Base-by-base conservation (phyloP, 768 basidiomycete species). In the Russula compacta region DNA sequence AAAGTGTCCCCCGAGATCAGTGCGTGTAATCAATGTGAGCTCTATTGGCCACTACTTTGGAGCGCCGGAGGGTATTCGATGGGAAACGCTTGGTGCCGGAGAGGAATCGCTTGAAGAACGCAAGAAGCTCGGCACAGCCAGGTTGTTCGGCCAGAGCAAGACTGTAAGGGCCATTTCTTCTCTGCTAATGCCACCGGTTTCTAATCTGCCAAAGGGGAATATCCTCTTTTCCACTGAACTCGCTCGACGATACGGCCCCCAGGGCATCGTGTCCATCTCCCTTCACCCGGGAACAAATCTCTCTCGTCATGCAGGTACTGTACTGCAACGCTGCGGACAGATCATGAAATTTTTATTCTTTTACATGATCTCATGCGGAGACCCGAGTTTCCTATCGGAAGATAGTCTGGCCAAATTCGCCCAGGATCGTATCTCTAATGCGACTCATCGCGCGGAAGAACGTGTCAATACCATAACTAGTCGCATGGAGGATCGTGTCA, bases 1-100 rank as follows among this genome's bases (percentile, higher is more conserved):
- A 14, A 58, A 68, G 1, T 66, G 66, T 19, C 66, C 64, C 19
- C 63, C 69, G 1, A 64, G 69, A 17, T 67, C 68, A 3, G 68
- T 75, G 32, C 70, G 72, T 51, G 64, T 71, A 9, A 54, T 70
- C 19, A 63, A 69, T 6, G 62, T 70, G 21, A 67, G 68, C 12
- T 69, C 69, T 33, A 54, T 67, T 29, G 60, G 64, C 46, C 66
- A 69, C 42, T 64, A 71, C 50, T 53, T 59, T 12, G 68, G 67
- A 6, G 64, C 67, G 14, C 59, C 71, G 33, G 60, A 67, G 52
- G 71, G 69, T 19, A 64, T 64, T 24, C 47, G 15, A 14, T 64
- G 60, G 64, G 14, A 19, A 12, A 58, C 64, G 33, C 24, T 64
- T 19, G 21, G 4, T 1, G 49, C 19, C 2, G 60, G 55, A 24